These are phyloP conservation scores for Glebionis coronaria DNA, from an alignment of 129 eudicot genomes.

Conservation along the genomic window DNA sequence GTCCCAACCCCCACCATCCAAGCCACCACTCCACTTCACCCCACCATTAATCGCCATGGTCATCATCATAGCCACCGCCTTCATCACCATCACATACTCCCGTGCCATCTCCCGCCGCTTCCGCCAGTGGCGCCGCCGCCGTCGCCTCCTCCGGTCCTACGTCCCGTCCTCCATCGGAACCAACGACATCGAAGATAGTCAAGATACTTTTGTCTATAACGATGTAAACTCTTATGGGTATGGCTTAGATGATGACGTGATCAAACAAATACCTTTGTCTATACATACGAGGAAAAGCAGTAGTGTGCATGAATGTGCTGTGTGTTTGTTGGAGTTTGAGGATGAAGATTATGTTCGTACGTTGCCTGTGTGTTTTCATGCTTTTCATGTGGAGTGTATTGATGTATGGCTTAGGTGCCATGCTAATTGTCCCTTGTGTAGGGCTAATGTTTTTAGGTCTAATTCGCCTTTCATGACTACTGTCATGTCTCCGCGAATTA, in stretches of 20 bases:
- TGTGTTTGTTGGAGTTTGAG: conserved; percentile 78
- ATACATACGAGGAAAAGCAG: conserved; percentile 55
- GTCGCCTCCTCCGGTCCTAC: conserved; percentile 54
- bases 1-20: conserved; percentile 37
- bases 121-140: conserved; percentile 57
- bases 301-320: conserved; percentile 71
- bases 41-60: conserved; percentile 98
- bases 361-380: conserved; percentile 80
- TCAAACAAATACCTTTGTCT: conserved; percentile 77
- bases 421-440: conserved; percentile 93
- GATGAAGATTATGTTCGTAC: conserved; percentile 88
- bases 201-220: conserved; percentile 34
- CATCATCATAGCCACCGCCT: conserved; percentile 77
- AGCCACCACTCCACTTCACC: conserved; percentile 66
- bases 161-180: conserved; percentile 57
- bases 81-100: conserved; percentile 75
- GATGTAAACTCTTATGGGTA: conserved; percentile 59
- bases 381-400: conserved; percentile 90
- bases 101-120: conserved; percentile 74
- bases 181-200: conserved; percentile 46
- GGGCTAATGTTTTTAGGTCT: conserved; percentile 64
- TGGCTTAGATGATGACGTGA: conserved; percentile 71
- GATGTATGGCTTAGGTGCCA: conserved; percentile 89
- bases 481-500: conserved; percentile 80
- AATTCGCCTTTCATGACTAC: conserved; percentile 72